phyloP scores from a whole-genome alignment of 768 basidiomycete species.

The Cystofilobasidium bisporidii region DNA sequence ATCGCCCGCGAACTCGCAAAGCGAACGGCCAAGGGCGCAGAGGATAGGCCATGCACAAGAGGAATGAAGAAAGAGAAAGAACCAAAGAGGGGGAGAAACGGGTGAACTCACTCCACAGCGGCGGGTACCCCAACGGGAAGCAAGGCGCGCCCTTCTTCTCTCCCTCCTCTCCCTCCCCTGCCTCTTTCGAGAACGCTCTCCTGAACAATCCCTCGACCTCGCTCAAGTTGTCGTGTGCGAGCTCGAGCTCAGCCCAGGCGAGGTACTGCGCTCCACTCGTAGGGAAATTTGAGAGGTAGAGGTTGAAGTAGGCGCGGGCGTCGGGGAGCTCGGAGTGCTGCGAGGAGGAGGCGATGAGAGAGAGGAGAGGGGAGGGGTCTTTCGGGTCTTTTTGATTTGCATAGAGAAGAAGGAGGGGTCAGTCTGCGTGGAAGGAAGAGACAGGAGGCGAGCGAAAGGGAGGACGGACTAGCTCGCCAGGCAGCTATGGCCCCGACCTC shows the following conservation, averaged over 20 bases:
- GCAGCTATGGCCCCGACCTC: slow-evolving; percentile 33
- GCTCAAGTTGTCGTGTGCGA: slow-evolving; percentile 50
- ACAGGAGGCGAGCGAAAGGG: neutral
- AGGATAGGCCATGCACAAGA: slow-evolving; percentile 38
- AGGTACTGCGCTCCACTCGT: slow-evolving; percentile 84
- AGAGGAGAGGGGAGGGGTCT: slow-evolving; percentile 53
- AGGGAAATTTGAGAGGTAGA: slow-evolving; percentile 71
- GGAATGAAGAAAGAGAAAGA: neutral
- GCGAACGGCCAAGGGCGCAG: slow-evolving; percentile 73
- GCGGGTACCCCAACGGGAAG: slow-evolving; percentile 26
- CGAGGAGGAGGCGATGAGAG: slow-evolving; percentile 67
- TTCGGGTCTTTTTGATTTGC: slow-evolving; percentile 29
- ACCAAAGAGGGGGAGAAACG: neutral
- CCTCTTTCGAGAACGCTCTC: slow-evolving; percentile 51
- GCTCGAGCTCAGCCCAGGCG: slow-evolving; percentile 50
- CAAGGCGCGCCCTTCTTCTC: slow-evolving; percentile 3
- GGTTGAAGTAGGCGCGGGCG: slow-evolving; percentile 72
- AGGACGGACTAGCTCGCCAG: slow-evolving; percentile 34
- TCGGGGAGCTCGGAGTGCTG: slow-evolving; percentile 64
- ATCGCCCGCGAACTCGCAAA: too few relatives aligned
- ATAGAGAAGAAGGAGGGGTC: neutral
- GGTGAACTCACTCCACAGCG: slow-evolving; percentile 22
- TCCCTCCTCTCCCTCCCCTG: slow-evolving; percentile 39
- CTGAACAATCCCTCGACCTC: slow-evolving; percentile 84
- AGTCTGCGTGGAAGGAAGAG: neutral